phyloP scores from a whole-genome alignment of 768 basidiomycete species.

The Xerocomellus intermedius region DNA sequence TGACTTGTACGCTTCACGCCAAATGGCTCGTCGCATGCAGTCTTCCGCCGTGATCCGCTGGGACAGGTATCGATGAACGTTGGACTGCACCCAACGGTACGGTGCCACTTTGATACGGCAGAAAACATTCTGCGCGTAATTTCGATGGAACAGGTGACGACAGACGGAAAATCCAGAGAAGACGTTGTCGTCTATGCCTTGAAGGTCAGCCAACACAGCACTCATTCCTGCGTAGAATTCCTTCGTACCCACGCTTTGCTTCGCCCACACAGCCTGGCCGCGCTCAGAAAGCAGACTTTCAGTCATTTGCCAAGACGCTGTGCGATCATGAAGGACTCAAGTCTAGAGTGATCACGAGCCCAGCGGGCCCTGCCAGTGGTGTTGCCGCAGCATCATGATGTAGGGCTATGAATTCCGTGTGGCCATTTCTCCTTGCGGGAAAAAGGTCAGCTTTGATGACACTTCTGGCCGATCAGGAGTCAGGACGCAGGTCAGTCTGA shows the following conservation, averaged over 20 bases:
- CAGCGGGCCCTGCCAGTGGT: background rate
- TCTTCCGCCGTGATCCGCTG: constrained; percentile 69
- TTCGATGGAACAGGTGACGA: constrained; percentile 45
- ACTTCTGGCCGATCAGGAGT: constrained; percentile 13
- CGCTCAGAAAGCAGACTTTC: constrained; percentile 51
- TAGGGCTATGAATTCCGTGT: background rate
- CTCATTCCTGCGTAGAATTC: background rate
- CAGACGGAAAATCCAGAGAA: constrained; percentile 25
- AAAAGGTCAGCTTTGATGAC: background rate
- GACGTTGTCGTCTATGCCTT: constrained; percentile 63
- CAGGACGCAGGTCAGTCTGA: constrained; percentile 23
- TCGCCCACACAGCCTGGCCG: constrained; percentile 33
- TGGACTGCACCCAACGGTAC: constrained; percentile 50
- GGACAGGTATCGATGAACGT: constrained; percentile 72
- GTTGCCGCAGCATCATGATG: constrained; percentile 16
- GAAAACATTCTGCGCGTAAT: constrained; percentile 57
- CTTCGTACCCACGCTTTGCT: background rate
- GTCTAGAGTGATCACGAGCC: constrained; percentile 6
- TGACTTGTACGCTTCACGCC: background rate
- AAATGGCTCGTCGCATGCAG: constrained; percentile 30
- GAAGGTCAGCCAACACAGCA: constrained; percentile 43
- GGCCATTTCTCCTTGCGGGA: background rate
- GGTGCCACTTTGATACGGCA: constrained; percentile 55
- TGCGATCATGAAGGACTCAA: constrained; percentile 37
- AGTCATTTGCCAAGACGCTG: constrained; percentile 48